Percentiles rank a stretch among this genome's conserved stretches.
These are phyloP conservation scores for Euphrasia arctica DNA, from an alignment of 305 asterid species.

Conservation along the genomic window DNA sequence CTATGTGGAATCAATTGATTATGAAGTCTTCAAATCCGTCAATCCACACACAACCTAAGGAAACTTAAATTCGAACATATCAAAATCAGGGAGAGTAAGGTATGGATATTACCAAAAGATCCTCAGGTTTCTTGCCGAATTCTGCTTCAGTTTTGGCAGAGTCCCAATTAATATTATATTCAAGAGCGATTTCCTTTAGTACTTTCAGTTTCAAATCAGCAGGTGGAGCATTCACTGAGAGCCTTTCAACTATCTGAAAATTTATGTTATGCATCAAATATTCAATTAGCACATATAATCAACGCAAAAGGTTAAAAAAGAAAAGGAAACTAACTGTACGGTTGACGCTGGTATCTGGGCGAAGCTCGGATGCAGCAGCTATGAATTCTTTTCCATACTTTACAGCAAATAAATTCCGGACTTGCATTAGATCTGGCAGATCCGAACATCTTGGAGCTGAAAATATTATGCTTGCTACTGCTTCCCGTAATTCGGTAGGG, in stretches of 20 bases:
- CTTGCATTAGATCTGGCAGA: conserved; percentile 78
- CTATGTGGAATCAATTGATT: not conserved
- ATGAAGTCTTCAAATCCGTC: not conserved
- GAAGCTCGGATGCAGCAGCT: conserved; percentile 91
- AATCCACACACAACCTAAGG: conserved; percentile 3
- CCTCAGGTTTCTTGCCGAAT: conserved; percentile 78
- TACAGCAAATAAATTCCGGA: conserved; percentile 66
- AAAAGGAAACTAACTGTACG: conserved; percentile 64
- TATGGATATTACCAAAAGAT: conserved; percentile 63
- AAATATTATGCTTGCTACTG: conserved; percentile 35
- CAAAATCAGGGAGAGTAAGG: not conserved
- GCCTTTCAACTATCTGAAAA: conserved; percentile 84
- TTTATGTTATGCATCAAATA: conserved; percentile 11
- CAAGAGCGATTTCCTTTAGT: conserved; percentile 64
- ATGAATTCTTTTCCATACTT: conserved; percentile 91
- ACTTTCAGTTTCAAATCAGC: conserved; percentile 58
- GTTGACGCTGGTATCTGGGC: conserved; percentile 88
- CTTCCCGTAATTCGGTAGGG: conserved; percentile 77
- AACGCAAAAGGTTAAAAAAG: conserved; percentile 16
- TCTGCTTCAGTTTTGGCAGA: conserved; percentile 67
- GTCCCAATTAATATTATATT: conserved; percentile 67
- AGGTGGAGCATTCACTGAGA: conserved; percentile 69
- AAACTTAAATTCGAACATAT: not conserved
- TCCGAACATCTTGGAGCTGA: conserved; percentile 96
- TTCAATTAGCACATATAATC: conserved; percentile 5